Percentiles rank a stretch among this genome's conserved stretches.
Evolutionary conservation across 306 rosid genomes (phyloP).

Genomic region (Sesbania bispinosa): DNA sequence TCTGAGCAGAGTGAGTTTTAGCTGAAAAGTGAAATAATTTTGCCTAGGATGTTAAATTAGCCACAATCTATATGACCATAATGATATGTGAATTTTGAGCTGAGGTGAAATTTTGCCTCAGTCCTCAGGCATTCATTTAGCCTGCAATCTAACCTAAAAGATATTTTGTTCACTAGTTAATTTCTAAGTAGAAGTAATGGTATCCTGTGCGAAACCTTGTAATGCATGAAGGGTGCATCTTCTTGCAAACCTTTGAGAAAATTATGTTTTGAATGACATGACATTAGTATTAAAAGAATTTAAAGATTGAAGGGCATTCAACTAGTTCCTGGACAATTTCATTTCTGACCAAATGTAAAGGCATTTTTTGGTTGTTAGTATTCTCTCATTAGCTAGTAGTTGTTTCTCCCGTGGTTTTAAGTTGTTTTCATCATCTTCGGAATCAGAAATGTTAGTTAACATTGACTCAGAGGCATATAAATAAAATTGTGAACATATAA

Average conservation of each 20-base stretch:
- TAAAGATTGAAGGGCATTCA: not conserved
- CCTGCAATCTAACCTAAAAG: not conserved
- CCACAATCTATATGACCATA: no score
- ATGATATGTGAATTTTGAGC: not conserved
- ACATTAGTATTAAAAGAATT: not conserved
- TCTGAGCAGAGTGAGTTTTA: no score
- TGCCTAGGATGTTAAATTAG: no score
- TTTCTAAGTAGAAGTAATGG: not conserved
- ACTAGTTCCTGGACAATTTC: not conserved
- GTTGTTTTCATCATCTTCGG: not conserved
- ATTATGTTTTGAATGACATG: not conserved
- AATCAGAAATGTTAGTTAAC: not conserved
- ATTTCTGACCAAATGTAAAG: not conserved
- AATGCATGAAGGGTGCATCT: not conserved
- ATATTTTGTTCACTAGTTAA: not conserved
- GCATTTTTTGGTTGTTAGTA: not conserved
- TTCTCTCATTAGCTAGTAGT: not conserved
- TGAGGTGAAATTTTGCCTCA: not conserved
- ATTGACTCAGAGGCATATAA: not conserved
- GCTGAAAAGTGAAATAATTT: no score
- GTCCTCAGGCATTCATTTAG: no score
- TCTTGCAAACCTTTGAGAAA: not conserved
- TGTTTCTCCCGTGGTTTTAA: not conserved
- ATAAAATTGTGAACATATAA: not conserved
- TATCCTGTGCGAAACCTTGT: not conserved